Conservation (phyloP, 2,329 filamentous ascomycete genomes). For the Pyricularia grisea region DNA sequence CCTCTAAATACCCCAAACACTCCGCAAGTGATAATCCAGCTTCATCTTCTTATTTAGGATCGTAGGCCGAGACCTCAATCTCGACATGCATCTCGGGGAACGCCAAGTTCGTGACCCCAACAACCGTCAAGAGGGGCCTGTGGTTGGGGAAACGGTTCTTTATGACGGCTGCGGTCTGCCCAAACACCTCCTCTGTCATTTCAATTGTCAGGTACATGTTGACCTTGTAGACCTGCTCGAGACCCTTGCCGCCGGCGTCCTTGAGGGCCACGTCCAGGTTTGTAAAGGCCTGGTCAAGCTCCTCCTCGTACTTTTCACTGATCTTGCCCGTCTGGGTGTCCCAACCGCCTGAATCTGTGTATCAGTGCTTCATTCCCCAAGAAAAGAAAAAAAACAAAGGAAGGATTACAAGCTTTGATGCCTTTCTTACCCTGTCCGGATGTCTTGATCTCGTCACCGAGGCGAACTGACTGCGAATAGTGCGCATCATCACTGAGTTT, state of each 20-base stretch:
- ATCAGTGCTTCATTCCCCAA: neutral
- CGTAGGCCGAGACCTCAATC: constrained; percentile 45
- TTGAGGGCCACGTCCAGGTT: constrained; percentile 41
- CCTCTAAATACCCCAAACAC: neutral
- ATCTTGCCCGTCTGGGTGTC: constrained; percentile 22
- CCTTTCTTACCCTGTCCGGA: constrained; percentile 29
- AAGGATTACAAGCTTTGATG: neutral
- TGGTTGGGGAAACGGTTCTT: constrained; percentile 41
- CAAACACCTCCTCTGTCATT: constrained; percentile 28
- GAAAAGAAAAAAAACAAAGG: too few relatives aligned
- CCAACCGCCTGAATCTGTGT: neutral
- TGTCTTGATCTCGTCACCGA: constrained; percentile 36
- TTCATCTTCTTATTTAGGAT: constrained; percentile 19
- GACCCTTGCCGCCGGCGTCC: constrained; percentile 32
- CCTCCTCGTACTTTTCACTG: constrained; percentile 6
- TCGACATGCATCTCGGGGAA: constrained; percentile 45
- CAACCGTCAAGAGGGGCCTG: constrained; percentile 41
- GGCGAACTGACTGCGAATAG: constrained; percentile 38
- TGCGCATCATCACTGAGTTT: constrained; percentile 18
- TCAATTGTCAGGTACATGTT: constrained; percentile 28
- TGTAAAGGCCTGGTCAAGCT: constrained; percentile 37
- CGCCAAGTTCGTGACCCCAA: constrained; percentile 39
- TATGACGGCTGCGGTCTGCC: constrained; percentile 35
- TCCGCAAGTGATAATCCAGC: neutral
- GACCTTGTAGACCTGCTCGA: constrained; percentile 20